Percentiles rank a stretch among this genome's conserved stretches.
These are phyloP conservation scores for Plasmodium gonderi DNA, from an alignment of 169 alveolate species.

Conservation along the genomic window DNA sequence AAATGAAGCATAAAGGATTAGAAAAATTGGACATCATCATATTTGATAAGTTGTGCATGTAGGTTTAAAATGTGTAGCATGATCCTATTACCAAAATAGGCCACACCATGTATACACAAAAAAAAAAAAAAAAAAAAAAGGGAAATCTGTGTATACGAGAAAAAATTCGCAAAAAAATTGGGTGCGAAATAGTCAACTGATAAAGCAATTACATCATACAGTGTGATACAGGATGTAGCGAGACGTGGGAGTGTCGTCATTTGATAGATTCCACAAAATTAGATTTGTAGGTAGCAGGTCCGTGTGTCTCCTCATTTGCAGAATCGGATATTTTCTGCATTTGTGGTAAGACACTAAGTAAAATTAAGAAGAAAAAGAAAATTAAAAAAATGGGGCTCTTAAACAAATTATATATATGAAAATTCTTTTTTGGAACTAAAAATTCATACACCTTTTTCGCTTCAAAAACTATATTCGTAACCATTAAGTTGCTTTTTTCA, in stretches of 20 bases:
- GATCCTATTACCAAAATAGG: neutral
- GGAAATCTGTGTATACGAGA: neutral
- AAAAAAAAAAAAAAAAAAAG: neutral
- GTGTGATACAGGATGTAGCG: neutral
- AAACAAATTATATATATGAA: conserved; percentile 33
- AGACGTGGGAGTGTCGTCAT: neutral
- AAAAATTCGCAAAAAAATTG: no score
- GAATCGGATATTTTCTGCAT: conserved; percentile 66
- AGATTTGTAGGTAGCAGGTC: conserved; percentile 25
- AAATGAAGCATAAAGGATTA: neutral
- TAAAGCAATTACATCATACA: neutral
- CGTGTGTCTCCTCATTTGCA: conserved; percentile 42
- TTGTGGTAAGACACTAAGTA: conserved; percentile 59
- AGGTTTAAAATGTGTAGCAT: neutral
- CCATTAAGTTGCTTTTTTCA: conserved; percentile 65
- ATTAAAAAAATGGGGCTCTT: conserved; percentile 70
- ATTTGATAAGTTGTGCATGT: neutral
- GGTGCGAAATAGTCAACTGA: neutral
- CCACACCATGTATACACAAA: neutral
- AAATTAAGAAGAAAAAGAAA: conserved; percentile 61
- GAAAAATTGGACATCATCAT: neutral
- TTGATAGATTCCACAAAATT: conserved; percentile 46
- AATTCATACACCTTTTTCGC: conserved; percentile 44
- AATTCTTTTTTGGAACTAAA: conserved; percentile 34
- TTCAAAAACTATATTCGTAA: conserved; percentile 36